phyloP scores from a whole-genome alignment of 305 asterid species.

The Vinca major region DNA sequence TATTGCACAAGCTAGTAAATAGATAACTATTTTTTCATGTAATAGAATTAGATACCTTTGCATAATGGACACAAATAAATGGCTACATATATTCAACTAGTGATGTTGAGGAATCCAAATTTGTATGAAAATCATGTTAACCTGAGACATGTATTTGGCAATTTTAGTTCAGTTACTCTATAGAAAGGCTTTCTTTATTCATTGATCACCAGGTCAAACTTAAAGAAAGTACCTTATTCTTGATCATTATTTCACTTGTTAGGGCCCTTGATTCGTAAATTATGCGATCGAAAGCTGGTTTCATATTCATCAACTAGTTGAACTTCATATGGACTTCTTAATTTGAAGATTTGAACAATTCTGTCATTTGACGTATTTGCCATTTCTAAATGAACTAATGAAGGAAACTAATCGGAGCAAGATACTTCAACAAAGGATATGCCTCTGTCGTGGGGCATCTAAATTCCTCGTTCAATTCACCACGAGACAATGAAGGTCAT shows the following conservation, averaged over 20 bases:
- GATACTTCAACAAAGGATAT: constrained; percentile 82
- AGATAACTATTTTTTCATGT: neutral
- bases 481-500: constrained; percentile 75
- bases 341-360: neutral
- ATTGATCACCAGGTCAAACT: neutral
- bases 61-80: too few species aligned
- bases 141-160: too few species aligned
- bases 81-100: too few species aligned
- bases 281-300: too few species aligned
- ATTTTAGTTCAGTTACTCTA: too few species aligned
- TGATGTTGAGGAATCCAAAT: too few species aligned
- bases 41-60: neutral
- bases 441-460: constrained; percentile 53
- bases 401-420: constrained; percentile 91
- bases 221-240: too few species aligned
- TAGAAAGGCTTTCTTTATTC: too few species aligned
- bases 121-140: too few species aligned
- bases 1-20: neutral
- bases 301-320: neutral
- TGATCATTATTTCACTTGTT: neutral
- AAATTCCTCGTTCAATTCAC: constrained; percentile 49
- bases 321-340: neutral
- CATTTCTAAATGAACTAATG: neutral
- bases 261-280: neutral
- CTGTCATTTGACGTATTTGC: constrained; percentile 1